Base-by-base conservation (phyloP, 2,329 filamentous ascomycete species). In the Bipolaris sorokiniana region DNA sequence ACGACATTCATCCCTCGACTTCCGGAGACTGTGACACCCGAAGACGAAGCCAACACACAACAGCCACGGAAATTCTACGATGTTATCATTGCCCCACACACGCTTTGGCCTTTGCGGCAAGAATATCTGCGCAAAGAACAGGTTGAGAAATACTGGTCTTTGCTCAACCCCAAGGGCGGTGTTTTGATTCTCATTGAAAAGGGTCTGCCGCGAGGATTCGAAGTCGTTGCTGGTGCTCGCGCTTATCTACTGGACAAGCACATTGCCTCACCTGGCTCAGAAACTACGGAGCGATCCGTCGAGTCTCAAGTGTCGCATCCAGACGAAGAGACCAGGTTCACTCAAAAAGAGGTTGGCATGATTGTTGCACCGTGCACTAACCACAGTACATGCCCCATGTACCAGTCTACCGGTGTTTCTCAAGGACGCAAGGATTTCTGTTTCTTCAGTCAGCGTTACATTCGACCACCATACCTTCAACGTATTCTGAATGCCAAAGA, bases 1-100 rank as follows among this genome's bases (percentile, higher is more conserved):
- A 98, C 95, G 0, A 96, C 90, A 0, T 97, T 99, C 71, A 82
- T 99, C 7, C 93, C 94, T 7, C 88, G 93, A 3, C 80, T 98
- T n/a, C 95, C 95, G 0, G 92, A 98, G 69, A 92, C 94, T 62
- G 77, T 92, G 23, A 88, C 89, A 71, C 84, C 86, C 1, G 81
- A 88, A 56, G 85, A 79, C 37, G 67, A 74, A 34, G 50, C 58
- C 22, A 76, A 73, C 47, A 51, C 60, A 10, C 66, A 65, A 63
- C 66, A 80, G 68, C 73, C 72, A 3, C 85, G 89, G 58, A 97
- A 98, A 77, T 84, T 86, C 41, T 97, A 89, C 74, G 95, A 99
- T 71, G 78, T 99, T 5, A 91, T 99, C 65, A 88, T 99, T 62
- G 93, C 92, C 0, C 91, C 92, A 1, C 92, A 99, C 72, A 84